Evolutionary conservation across 2,329 filamentous ascomycete genomes (phyloP), one percentile per base, ranked within the genome.

Genomic region (Xylariaceae sp.): DNA sequence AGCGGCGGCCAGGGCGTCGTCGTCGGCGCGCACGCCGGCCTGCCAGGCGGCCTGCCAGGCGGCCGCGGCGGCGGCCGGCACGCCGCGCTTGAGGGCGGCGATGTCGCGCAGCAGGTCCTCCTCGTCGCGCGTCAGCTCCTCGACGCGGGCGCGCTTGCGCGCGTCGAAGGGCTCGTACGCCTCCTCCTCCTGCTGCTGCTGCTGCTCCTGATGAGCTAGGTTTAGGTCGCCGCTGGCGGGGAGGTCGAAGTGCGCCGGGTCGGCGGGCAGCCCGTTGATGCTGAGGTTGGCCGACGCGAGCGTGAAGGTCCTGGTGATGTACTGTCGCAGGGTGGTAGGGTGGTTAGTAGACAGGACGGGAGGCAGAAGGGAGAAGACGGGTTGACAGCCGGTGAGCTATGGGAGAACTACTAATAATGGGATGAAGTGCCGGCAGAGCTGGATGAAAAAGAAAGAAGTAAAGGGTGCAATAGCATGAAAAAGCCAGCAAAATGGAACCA

Each of bases 51-150:
- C 60, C 26, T 64, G 60, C 45, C 65, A 63, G 22, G 57, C 44
- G 4, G 54, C 48, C 7, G 73, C 70, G 0, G 65, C 63, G 8
- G 58, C 49, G 12, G 49, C 51, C 14, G 74, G 73, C 2, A 75
- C 66, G 39, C 58, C 56, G 40, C 69, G 67, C 54, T 77, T 77
- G n/a, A 77, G 62, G 19, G 61, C 58, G 6, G 77, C 76, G 46
- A 81, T 77, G 47, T 79, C 72, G 44, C 76, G 71, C 28, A 80
- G 69, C 3, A 81, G 65, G 48, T 75, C 74, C 50, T 80, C 76
- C 45, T 81, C 77, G 38, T 77, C 67, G 39, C 70, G 63, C 39
- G 72, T 66, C n/a, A 80, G 67, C 23, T 73, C 68, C 50, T 76
- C 73, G 44, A 79, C 71, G 45, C 66, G 68, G 40, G 67, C 63